These are phyloP conservation scores for Conticribra weissflogii DNA, from an alignment of 108 stramenopile species.

Conservation along the genomic window DNA sequence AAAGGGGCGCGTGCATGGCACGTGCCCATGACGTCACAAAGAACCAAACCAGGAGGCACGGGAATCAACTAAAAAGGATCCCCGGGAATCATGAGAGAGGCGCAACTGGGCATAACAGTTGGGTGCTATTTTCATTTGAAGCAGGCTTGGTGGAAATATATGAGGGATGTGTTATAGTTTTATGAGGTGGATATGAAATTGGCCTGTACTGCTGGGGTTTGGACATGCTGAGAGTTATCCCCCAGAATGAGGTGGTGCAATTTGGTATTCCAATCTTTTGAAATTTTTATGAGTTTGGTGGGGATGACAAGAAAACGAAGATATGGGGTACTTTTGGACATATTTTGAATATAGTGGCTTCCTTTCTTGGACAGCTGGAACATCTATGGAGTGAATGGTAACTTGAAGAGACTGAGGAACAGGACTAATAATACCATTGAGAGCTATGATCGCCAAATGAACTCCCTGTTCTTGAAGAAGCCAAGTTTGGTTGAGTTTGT, in stretches of 20 bases:
- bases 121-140: too few species aligned
- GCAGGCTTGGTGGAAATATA: too few species aligned
- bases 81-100: too few species aligned
- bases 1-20: too few species aligned
- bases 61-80: too few species aligned
- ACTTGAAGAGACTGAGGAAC: constrained; percentile 9
- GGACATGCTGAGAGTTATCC: constrained; percentile 6
- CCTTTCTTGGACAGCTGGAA: constrained; percentile 19
- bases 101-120: too few species aligned
- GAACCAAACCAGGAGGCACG: too few species aligned
- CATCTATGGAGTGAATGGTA: constrained; percentile 2
- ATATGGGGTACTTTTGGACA: constrained; percentile 26
- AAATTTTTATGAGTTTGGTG: background rate
- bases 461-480: constrained; percentile 10
- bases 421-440: constrained; percentile 30
- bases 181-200: too few species aligned
- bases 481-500: constrained; percentile 18
- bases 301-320: background rate
- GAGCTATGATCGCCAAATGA: constrained; percentile 24
- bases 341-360: constrained; percentile 33
- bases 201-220: constrained; percentile 5
- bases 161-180: too few species aligned
- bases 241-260: too few species aligned
- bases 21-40: too few species aligned
- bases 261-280: constrained; percentile 25